These are phyloP conservation scores for Allodekkera sacchari DNA, from an alignment of 805 yeast species.

Conservation along the genomic window DNA sequence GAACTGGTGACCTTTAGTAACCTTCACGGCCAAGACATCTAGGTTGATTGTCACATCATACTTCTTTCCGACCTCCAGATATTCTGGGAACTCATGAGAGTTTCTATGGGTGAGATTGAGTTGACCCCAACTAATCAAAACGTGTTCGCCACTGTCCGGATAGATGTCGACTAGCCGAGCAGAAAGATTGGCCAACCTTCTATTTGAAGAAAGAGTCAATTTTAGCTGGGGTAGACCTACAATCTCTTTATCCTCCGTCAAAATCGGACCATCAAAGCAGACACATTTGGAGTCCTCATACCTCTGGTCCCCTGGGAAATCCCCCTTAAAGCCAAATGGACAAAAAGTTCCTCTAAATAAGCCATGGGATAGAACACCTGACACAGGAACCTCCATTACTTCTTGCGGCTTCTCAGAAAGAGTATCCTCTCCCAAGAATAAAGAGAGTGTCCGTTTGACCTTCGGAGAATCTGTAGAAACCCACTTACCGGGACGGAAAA, in stretches of 20 bases:
- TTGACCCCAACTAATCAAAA: slow-evolving; percentile 39
- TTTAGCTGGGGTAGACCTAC: slow-evolving; percentile 31
- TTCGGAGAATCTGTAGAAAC: slow-evolving; percentile 19
- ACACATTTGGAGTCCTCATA: slow-evolving; percentile 33
- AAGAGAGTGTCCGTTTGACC: slow-evolving; percentile 10
- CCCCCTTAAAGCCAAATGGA: slow-evolving; percentile 39
- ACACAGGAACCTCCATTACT: slow-evolving; percentile 12
- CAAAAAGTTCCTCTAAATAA: slow-evolving; percentile 37
- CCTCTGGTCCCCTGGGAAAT: slow-evolving; percentile 37
- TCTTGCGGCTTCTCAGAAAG: not conserved
- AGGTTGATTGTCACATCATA: slow-evolving; percentile 28
- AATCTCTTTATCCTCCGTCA: slow-evolving; percentile 19
- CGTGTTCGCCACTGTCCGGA: slow-evolving; percentile 28
- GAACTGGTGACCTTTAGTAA: slow-evolving; percentile 28
- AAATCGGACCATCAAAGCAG: slow-evolving; percentile 25
- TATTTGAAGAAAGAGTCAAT: slow-evolving; percentile 27
- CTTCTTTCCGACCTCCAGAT: slow-evolving; percentile 22
- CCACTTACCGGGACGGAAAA: slow-evolving; percentile 33
- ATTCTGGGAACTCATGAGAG: slow-evolving; percentile 33
- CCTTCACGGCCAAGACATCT: slow-evolving; percentile 33
- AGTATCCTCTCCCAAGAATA: slow-evolving; percentile 7
- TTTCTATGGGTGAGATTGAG: slow-evolving; percentile 33
- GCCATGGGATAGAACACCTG: slow-evolving; percentile 33
- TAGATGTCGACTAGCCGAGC: slow-evolving; percentile 33
- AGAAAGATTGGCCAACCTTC: slow-evolving; percentile 30